Evolutionary conservation across 2,329 filamentous ascomycete species (phyloP).

Genomic region (Piedraia hortae): DNA sequence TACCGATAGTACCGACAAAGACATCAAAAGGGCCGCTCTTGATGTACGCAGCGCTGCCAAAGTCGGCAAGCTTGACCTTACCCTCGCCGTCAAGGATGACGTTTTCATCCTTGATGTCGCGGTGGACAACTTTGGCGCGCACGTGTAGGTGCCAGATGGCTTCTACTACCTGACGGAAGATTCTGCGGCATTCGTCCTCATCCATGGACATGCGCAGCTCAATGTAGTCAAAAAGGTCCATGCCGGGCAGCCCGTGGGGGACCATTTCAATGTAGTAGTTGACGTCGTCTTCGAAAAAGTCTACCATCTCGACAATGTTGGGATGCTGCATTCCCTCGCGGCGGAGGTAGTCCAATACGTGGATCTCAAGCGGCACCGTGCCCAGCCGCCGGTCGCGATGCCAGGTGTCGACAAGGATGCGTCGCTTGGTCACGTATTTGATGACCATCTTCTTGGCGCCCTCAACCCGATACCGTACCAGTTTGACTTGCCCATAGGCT

Average conservation of each 20-base stretch:
- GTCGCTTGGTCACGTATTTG: conserved; percentile 91
- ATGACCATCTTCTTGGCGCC: conserved; percentile 62
- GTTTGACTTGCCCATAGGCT: conserved; percentile 90
- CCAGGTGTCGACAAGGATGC: conserved; percentile 95
- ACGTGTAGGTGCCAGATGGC: conserved; percentile 80
- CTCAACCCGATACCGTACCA: conserved; percentile 54
- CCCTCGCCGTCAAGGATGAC: conserved; percentile 88
- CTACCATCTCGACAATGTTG: conserved; percentile 41
- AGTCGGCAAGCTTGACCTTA: conserved; percentile 90
- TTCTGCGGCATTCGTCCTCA: conserved; percentile 74
- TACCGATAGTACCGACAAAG: conserved; percentile 95
- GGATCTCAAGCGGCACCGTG: conserved; percentile 87
- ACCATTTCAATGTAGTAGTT: conserved; percentile 99
- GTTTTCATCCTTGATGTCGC: conserved; percentile 98
- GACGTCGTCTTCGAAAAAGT: conserved; percentile 47
- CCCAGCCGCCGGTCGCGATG: conserved; percentile 77
- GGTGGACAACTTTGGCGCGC: conserved; percentile 74
- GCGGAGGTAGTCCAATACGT: conserved; percentile 79
- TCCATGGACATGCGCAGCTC: conserved; percentile 92
- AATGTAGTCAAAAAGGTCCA: conserved; percentile 98
- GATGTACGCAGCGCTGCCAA: conserved; percentile 92
- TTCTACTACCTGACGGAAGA: conserved; percentile 76
- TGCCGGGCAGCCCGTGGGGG: conserved; percentile 79
- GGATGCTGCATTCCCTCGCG: conserved; percentile 37
- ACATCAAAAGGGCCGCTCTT: conserved; percentile 96